Conservation (phyloP, 805 yeast species). For the Barnettozyma populi region DNA sequence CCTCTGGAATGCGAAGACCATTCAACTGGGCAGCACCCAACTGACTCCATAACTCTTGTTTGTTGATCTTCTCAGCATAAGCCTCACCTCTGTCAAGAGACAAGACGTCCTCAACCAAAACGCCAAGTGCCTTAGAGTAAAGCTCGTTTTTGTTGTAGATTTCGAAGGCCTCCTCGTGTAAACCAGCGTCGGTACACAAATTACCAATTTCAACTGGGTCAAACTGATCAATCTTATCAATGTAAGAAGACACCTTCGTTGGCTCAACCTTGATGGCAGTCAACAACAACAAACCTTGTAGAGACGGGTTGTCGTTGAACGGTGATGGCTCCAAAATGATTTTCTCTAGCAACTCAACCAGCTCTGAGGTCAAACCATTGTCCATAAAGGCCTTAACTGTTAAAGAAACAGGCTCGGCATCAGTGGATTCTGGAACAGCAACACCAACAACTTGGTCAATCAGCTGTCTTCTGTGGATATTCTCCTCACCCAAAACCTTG, state of each 20-base stretch:
- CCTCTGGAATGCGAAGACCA: constrained; percentile 87
- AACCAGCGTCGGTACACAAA: constrained; percentile 80
- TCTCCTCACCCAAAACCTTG: constrained; percentile 67
- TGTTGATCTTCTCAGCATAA: constrained; percentile 85
- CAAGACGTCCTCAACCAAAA: constrained; percentile 87
- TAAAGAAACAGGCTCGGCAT: constrained; percentile 89
- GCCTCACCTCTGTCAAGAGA: constrained; percentile 92
- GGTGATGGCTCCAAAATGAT: constrained; percentile 96
- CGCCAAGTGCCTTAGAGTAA: constrained; percentile 76
- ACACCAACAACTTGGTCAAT: constrained; percentile 93
- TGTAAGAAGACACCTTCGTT: constrained; percentile 72
- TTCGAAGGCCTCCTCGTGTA: constrained; percentile 91
- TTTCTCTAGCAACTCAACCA: constrained; percentile 92
- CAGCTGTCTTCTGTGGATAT: constrained; percentile 83
- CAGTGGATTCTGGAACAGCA: constrained; percentile 90
- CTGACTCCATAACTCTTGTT: constrained; percentile 88
- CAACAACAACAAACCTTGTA: constrained; percentile 86
- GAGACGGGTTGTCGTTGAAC: constrained; percentile 88
- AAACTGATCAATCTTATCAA: constrained; percentile 84
- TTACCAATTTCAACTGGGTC: constrained; percentile 94
- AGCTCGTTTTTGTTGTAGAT: constrained; percentile 82
- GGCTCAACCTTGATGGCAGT: constrained; percentile 96
- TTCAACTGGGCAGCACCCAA: constrained; percentile 94
- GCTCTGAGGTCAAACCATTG: constrained; percentile 85
- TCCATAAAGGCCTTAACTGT: constrained; percentile 96